Evolutionary conservation across 2,329 filamentous ascomycete species (phyloP).

Genomic region (Botryotinia narcissicola): DNA sequence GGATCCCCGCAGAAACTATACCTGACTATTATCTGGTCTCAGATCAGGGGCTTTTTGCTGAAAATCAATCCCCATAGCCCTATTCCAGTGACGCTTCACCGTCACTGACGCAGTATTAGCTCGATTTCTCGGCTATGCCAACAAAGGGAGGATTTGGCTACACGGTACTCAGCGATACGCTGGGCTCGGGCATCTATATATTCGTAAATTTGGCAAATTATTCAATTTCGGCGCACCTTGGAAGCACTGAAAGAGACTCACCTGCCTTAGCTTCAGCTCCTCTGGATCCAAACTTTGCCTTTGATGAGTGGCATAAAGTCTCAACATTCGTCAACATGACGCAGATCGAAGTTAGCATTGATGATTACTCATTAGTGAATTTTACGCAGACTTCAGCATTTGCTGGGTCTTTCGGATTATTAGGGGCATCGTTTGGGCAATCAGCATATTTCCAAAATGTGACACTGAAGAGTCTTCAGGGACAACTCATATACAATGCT

Average conservation of each 20-base stretch:
- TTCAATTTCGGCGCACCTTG: background rate
- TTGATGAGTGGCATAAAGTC: background rate
- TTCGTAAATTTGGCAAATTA: background rate
- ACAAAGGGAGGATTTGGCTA: background rate
- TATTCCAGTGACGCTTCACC: background rate
- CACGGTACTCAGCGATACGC: background rate
- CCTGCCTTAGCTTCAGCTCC: background rate
- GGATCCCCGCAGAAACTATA: background rate
- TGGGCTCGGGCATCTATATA: background rate
- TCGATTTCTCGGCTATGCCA: background rate
- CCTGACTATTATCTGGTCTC: background rate
- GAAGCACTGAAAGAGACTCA: background rate
- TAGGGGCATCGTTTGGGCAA: background rate
- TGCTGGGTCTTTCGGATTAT: background rate
- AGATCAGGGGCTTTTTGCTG: background rate
- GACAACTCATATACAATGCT: background rate
- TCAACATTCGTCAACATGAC: background rate
- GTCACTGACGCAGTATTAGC: background rate
- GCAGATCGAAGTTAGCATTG: background rate
- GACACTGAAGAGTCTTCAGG: background rate
- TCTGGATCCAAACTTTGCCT: background rate
- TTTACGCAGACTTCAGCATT: background rate
- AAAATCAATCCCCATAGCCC: background rate
- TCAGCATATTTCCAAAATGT: background rate
- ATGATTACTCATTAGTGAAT: background rate